phyloP scores from a whole-genome alignment of 305 asterid species.

The Salvia sclarea region DNA sequence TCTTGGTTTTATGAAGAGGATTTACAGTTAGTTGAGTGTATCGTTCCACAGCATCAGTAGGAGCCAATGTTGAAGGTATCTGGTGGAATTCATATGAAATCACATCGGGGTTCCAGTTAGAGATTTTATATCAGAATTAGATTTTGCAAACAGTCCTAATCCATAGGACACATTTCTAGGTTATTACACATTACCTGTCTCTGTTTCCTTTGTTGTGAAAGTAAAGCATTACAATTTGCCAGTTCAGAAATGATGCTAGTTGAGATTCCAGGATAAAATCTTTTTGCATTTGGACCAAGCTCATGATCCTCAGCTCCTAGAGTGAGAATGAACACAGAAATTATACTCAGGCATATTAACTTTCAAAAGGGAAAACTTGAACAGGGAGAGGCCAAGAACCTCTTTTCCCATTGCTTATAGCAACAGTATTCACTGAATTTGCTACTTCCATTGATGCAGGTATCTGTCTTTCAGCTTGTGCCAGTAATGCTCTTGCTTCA shows the following conservation, averaged over 20 bases:
- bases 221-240: conserved; percentile 71
- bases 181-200: conserved; percentile 56
- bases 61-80: conserved; percentile 75
- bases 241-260: conserved; percentile 70
- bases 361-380: not conserved
- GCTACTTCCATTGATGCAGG: conserved; percentile 50
- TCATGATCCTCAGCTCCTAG: conserved; percentile 66
- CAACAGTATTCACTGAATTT: conserved; percentile 44
- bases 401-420: conserved; percentile 85
- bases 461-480: conserved; percentile 84
- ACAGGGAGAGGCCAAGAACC: conserved; percentile 44
- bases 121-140: conserved; percentile 1
- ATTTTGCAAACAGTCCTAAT: not conserved
- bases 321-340: not conserved
- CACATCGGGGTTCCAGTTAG: not conserved
- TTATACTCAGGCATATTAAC: not conserved
- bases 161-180: not conserved
- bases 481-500: conserved; percentile 75
- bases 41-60: conserved; percentile 72
- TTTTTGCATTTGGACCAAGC: conserved; percentile 68
- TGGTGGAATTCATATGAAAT: conserved; percentile 27
- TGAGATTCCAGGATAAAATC: conserved; percentile 73
- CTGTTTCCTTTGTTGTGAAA: conserved; percentile 92
- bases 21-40: conserved; percentile 82
- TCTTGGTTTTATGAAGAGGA: conserved; percentile 91